Evolutionary conservation across 352 stramenopile genomes (phyloP).

Genomic region (Labyrinthula sp.): DNA sequence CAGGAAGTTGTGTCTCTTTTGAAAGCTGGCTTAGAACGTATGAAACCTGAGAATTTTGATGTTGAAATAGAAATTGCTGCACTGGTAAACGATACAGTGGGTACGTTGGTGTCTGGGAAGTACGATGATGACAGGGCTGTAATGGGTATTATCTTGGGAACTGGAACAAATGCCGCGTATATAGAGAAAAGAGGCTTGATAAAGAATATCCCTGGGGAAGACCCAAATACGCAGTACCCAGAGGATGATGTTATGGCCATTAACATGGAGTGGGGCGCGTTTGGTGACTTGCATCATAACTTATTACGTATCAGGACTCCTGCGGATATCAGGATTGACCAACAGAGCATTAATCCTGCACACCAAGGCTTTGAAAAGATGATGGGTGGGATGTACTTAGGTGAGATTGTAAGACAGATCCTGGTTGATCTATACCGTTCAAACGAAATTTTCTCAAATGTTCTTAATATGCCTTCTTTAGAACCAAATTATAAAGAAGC

Average conservation of each 20-base stretch:
- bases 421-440: constrained; percentile 30
- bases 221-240: constrained; percentile 2
- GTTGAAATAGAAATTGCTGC: constrained; percentile 30
- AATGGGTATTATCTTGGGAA: constrained; percentile 38
- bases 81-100: constrained; percentile 38
- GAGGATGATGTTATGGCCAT: constrained; percentile 38
- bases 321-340: constrained; percentile 30
- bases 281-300: constrained; percentile 10
- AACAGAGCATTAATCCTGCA: constrained; percentile 30
- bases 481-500: constrained; percentile 4
- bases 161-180: constrained; percentile 37
- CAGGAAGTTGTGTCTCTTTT: constrained; percentile 32
- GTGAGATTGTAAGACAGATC: constrained; percentile 32
- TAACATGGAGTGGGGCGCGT: constrained; percentile 39
- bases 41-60: constrained; percentile 23
- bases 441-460: constrained; percentile 21
- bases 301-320: too few relatives aligned
- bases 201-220: constrained; percentile 25
- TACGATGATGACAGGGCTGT: constrained; percentile 28
- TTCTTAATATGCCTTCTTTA: neutral
- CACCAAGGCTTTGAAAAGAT: constrained; percentile 37
- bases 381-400: constrained; percentile 37
- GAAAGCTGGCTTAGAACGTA: constrained; percentile 23
- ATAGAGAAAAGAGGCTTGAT: constrained; percentile 34
- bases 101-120: constrained; percentile 33